Evolutionary conservation across 352 stramenopile species (phyloP).

Genomic region (Pythium coloratum): DNA sequence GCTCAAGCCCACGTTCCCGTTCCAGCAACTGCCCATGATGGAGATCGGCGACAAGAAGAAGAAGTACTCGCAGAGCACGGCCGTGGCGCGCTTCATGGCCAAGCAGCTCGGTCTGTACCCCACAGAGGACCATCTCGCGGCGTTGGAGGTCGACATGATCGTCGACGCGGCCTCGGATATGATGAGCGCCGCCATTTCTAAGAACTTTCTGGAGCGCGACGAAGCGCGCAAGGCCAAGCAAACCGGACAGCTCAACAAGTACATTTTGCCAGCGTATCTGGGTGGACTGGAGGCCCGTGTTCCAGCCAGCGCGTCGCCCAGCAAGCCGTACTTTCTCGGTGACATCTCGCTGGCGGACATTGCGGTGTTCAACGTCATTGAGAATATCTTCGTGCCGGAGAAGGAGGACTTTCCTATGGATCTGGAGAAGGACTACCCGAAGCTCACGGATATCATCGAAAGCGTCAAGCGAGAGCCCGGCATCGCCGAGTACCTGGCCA

Average conservation of each 20-base stretch:
- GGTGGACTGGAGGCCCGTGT: slow-evolving; percentile 27
- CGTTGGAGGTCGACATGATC: slow-evolving; percentile 41
- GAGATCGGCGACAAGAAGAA: slow-evolving; percentile 36
- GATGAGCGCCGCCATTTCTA: slow-evolving; percentile 24
- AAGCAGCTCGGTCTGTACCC: slow-evolving; percentile 44
- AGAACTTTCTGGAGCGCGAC: slow-evolving; percentile 35
- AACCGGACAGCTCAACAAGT: slow-evolving; percentile 31
- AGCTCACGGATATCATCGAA: slow-evolving; percentile 21
- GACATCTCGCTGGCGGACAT: slow-evolving; percentile 39
- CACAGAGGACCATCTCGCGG: slow-evolving; percentile 21
- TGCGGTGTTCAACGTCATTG: slow-evolving; percentile 38
- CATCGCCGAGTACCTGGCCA: slow-evolving; percentile 28
- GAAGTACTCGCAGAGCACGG: slow-evolving; percentile 36
- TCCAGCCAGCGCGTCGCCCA: neutral
- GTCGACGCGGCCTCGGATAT: slow-evolving; percentile 34
- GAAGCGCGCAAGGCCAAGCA: slow-evolving; percentile 30
- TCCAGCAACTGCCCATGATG: slow-evolving; percentile 44
- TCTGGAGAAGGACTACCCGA: slow-evolving; percentile 28
- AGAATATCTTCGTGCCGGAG: slow-evolving; percentile 35
- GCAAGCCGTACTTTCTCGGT: slow-evolving; percentile 36
- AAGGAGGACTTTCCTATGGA: slow-evolving; percentile 33
- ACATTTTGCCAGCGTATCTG: slow-evolving; percentile 32
- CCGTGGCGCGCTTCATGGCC: slow-evolving; percentile 45
- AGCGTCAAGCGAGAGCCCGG: slow-evolving; percentile 19
- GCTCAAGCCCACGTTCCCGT: slow-evolving; percentile 40